Percentiles rank a stretch among this genome's conserved stretches.
Evolutionary conservation across 345 rosid genomes (phyloP).

Genomic region (Geranium brycei): DNA sequence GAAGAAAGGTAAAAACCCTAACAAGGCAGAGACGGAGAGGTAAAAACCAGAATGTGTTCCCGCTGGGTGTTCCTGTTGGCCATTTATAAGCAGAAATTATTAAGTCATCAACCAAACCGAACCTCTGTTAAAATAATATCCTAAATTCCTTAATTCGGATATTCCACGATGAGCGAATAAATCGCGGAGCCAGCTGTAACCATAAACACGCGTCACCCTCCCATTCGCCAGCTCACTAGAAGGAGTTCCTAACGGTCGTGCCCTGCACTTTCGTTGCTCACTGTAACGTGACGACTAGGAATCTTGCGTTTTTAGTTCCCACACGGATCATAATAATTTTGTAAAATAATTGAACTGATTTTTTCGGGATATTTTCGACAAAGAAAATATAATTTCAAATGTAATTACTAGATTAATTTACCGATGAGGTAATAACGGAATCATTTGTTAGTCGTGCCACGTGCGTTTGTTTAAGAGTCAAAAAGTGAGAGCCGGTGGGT

Average conservation of each 20-base stretch:
- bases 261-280: neutral
- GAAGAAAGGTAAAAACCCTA: conserved; percentile 2
- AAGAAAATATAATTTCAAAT: too few relatives aligned
- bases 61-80: conserved; percentile 25
- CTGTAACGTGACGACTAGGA: neutral
- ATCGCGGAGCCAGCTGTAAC: conserved; percentile 14
- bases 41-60: conserved; percentile 21
- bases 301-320: neutral
- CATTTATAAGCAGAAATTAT: conserved; percentile 16
- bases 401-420: too few relatives aligned
- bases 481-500: neutral
- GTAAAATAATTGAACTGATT: neutral
- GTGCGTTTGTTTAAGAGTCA: neutral
- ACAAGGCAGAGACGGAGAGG: neutral
- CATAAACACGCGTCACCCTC: conserved; percentile 1
- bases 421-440: too few relatives aligned
- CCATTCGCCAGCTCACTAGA: conserved; percentile 7
- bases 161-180: conserved; percentile 12
- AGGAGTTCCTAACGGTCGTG: conserved; percentile 31
- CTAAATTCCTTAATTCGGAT: conserved; percentile 3
- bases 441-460: too few relatives aligned
- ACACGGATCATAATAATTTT: too few relatives aligned
- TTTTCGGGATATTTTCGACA: too few relatives aligned
- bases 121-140: neutral
- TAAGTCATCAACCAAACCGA: too few relatives aligned